These are phyloP conservation scores for Escallonia herrerae DNA, from an alignment of 129 eudicot species.

Conservation along the genomic window DNA sequence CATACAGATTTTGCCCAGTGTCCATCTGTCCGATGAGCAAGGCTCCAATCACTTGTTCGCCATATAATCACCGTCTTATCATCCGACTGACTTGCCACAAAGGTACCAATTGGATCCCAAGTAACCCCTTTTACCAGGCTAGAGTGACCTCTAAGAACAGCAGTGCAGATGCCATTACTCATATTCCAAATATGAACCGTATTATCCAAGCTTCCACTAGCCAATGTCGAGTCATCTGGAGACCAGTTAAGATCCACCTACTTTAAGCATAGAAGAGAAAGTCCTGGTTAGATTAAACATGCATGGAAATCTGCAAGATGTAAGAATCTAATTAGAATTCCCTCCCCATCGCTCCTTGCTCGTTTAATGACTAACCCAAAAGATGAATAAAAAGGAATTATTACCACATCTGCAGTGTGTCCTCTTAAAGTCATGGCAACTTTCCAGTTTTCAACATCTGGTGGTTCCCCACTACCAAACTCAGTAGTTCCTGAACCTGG, in stretches of 20 bases:
- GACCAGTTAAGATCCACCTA: constrained; percentile 99
- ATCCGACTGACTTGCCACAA: constrained; percentile 96
- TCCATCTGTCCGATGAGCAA: constrained; percentile 93
- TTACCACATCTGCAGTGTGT: constrained; percentile 99
- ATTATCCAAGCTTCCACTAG: constrained; percentile 96
- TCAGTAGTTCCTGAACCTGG: constrained; percentile 99
- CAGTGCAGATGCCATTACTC: constrained; percentile 85
- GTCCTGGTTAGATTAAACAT: constrained; percentile 31
- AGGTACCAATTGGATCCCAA: constrained; percentile 98
- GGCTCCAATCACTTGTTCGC: constrained; percentile 98
- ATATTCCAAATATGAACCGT: constrained; percentile 94
- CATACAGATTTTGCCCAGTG: constrained; percentile 98
- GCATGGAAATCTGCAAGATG: neutral
- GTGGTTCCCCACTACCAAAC: constrained; percentile 98
- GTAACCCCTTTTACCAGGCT: constrained; percentile 98
- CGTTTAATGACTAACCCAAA: too few species aligned
- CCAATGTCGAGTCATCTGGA: constrained; percentile 90
- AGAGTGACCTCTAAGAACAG: constrained; percentile 96
- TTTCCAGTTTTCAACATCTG: constrained; percentile 98
- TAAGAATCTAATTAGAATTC: neutral
- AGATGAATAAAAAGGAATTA: constrained; percentile 5
- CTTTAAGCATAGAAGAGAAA: constrained; percentile 52
- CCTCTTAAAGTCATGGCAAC: constrained; percentile 87
- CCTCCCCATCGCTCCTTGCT: too few species aligned
- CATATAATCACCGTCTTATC: constrained; percentile 97